These are phyloP conservation scores for Planoprotostelium fungivorum DNA, from an alignment of 78 protist species.

Conservation along the genomic window DNA sequence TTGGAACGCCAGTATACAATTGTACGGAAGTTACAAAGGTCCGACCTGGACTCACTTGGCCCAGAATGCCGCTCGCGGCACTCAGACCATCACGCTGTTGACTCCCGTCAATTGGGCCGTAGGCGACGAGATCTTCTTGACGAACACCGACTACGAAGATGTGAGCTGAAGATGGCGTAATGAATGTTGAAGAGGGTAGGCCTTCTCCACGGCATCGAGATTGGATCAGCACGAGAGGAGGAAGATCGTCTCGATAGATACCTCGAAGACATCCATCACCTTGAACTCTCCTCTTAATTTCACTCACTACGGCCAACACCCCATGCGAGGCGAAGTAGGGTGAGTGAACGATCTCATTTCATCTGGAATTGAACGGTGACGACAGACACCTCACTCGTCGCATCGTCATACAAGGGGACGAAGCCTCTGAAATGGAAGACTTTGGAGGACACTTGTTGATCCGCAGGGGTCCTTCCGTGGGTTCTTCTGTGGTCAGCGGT, in stretches of 20 bases:
- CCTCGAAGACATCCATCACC: background rate
- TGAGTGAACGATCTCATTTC: background rate
- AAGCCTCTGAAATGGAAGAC: background rate
- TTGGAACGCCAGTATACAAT: background rate
- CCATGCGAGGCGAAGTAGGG: background rate
- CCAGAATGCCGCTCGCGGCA: background rate
- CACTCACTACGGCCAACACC: background rate
- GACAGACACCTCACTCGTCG: background rate
- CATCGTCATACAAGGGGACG: background rate
- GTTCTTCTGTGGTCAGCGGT: slow-evolving; percentile 11
- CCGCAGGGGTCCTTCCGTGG: background rate
- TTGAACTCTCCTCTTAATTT: background rate
- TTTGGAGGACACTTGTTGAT: background rate
- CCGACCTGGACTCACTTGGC: background rate
- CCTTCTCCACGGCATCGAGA: no score
- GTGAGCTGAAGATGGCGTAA: no score
- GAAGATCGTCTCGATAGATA: background rate
- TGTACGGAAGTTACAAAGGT: background rate
- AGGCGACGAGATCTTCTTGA: background rate
- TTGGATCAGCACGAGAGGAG: background rate
- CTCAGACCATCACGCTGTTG: background rate
- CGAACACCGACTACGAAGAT: background rate
- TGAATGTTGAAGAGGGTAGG: no score
- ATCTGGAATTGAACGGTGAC: background rate
- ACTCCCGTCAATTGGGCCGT: background rate